phyloP scores from a whole-genome alignment of 768 basidiomycete genomes.

The Roridomyces roridus region DNA sequence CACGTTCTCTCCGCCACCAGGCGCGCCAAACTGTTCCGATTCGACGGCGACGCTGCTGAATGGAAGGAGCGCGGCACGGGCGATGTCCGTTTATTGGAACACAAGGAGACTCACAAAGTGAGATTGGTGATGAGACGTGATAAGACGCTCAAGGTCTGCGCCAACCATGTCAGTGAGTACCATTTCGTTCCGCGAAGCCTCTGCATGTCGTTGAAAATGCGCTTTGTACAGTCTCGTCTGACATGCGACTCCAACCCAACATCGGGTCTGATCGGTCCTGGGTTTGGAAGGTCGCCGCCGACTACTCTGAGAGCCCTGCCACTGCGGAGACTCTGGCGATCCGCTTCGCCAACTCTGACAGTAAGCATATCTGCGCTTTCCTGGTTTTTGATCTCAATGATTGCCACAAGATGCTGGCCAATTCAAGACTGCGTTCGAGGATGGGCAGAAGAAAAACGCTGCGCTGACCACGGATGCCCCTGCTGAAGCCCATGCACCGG shows the following conservation, averaged over 20 bases:
- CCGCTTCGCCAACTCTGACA: slow-evolving; percentile 95
- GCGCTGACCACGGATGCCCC: slow-evolving; percentile 33
- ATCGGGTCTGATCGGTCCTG: slow-evolving; percentile 99
- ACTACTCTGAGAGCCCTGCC: slow-evolving; percentile 90
- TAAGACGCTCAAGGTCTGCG: slow-evolving; percentile 99
- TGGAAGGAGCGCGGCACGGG: slow-evolving; percentile 99
- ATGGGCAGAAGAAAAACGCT: slow-evolving; percentile 76
- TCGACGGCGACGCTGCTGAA: slow-evolving; percentile 76
- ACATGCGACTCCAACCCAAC: slow-evolving; percentile 96
- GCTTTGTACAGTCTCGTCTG: slow-evolving; percentile 68
- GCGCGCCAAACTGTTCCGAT: slow-evolving; percentile 98
- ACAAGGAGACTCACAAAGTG: slow-evolving; percentile 90
- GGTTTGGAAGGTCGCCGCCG: slow-evolving; percentile 98
- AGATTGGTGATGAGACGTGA: slow-evolving; percentile 99
- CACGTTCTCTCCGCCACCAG: slow-evolving; percentile 47
- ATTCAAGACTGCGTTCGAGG: slow-evolving; percentile 91
- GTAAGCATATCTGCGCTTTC: slow-evolving; percentile 52
- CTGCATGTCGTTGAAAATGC: slow-evolving; percentile 13
- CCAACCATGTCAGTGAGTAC: slow-evolving; percentile 88
- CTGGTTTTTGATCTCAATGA: not conserved
- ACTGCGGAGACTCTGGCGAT: slow-evolving; percentile 97
- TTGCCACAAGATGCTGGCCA: slow-evolving; percentile 70
- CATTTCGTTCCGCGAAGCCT: slow-evolving; percentile 26
- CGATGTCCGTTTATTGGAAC: slow-evolving; percentile 89
- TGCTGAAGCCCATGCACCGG: too few species aligned